phyloP scores from a whole-genome alignment of 2,329 filamentous ascomycete genomes.

The Aspergillus sp. region DNA sequence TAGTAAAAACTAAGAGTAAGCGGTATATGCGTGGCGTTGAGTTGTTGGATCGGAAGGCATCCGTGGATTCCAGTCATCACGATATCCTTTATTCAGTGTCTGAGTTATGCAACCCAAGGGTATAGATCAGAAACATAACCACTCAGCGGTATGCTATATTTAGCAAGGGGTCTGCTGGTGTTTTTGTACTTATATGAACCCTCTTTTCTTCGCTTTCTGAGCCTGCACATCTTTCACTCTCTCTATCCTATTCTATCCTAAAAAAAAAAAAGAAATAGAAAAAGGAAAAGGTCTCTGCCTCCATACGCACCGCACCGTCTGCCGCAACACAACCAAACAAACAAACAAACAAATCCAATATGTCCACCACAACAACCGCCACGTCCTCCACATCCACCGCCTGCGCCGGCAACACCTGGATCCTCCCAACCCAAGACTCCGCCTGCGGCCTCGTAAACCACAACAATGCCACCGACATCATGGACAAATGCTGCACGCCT shows the following conservation, averaged over 20 bases:
- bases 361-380: conserved; percentile 17
- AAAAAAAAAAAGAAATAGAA: not conserved
- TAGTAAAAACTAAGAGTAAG: too few species aligned
- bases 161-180: not conserved
- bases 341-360: conserved; percentile 8
- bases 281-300: not conserved
- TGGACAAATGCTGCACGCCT: conserved; percentile 42
- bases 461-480: conserved; percentile 38
- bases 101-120: not conserved
- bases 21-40: too few species aligned
- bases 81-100: not conserved
- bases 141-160: not conserved
- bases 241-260: not conserved
- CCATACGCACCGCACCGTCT: not conserved
- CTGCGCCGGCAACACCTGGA: conserved; percentile 30
- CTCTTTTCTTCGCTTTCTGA: not conserved
- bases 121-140: not conserved
- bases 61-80: not conserved
- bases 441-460: conserved; percentile 40
- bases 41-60: too few species aligned
- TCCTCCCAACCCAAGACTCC: conserved; percentile 40
- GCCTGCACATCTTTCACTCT: too few species aligned
- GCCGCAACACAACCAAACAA: not conserved
- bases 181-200: not conserved
- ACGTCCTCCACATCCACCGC: conserved; percentile 11